A percentile compares a stretch with the other conserved stretches of the same genome.
Evolutionary conservation across 805 yeast species (phyloP).

Genomic region (Torulaspora quercuum): DNA sequence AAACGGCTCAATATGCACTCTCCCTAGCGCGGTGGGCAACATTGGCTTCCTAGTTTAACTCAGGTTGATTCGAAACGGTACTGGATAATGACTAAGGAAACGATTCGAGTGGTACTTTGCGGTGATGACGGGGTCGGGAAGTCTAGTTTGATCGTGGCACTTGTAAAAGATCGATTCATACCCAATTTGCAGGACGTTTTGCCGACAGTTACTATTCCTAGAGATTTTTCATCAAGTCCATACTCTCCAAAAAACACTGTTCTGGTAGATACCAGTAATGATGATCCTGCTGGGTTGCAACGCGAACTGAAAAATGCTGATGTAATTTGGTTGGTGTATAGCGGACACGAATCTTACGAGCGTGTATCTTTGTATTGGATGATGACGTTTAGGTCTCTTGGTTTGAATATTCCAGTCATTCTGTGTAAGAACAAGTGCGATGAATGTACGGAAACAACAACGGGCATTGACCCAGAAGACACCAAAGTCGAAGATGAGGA

Average conservation of each 20-base stretch:
- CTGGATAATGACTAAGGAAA: conserved; percentile 41
- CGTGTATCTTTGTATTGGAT: conserved; percentile 91
- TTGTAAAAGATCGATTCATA: conserved; percentile 77
- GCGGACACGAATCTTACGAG: conserved; percentile 93
- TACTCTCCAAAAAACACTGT: conserved; percentile 64
- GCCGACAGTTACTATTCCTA: conserved; percentile 82
- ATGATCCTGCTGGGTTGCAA: conserved; percentile 59
- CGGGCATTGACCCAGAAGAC: conserved; percentile 34
- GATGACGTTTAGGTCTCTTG: conserved; percentile 86
- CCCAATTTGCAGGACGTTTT: conserved; percentile 73
- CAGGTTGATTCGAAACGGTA: not conserved
- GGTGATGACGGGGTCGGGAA: conserved; percentile 94
- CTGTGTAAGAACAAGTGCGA: conserved; percentile 83
- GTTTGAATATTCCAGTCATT: conserved; percentile 91
- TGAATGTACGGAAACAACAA: conserved; percentile 18
- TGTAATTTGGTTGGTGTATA: conserved; percentile 90
- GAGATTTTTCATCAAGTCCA: conserved; percentile 57
- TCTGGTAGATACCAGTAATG: conserved; percentile 74
- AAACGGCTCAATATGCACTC: not conserved
- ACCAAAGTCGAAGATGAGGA: conserved; percentile 65
- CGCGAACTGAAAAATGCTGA: conserved; percentile 78
- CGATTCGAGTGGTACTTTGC: conserved; percentile 80
- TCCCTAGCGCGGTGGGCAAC: not conserved
- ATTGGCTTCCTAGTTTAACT: not conserved
- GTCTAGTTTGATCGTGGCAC: conserved; percentile 70